Evolutionary conservation across 139 green algal genomes (phyloP).

Genomic region (Auxenochlorella pyrenoidosa): DNA sequence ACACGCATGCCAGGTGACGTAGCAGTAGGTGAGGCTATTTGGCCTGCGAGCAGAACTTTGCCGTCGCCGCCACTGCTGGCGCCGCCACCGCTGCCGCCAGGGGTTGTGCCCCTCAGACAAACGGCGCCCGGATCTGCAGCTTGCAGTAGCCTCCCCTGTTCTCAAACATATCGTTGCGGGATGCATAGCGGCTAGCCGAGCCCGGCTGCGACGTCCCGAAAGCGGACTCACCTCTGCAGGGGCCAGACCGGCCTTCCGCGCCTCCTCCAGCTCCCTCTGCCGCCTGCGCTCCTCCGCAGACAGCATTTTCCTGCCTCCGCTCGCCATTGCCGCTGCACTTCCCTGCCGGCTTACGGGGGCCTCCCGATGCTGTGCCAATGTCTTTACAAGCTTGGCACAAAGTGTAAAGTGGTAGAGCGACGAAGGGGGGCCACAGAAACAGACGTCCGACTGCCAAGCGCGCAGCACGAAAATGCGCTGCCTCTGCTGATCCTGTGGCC

Average conservation of each 20-base stretch:
- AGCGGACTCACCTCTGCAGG: constrained; percentile 72
- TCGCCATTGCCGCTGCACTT: neutral
- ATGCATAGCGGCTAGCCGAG: neutral
- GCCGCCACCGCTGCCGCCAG: neutral
- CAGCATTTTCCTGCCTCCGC: constrained; percentile 16
- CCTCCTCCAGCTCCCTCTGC: constrained; percentile 93
- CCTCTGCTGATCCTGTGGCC: neutral
- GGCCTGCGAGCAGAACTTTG: no score
- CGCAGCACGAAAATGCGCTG: neutral
- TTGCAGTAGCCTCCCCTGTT: neutral
- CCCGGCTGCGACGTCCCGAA: neutral
- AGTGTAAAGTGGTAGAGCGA: neutral
- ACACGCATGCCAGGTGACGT: no score
- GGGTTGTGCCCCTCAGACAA: neutral
- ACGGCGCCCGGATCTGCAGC: neutral
- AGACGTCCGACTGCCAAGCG: no score
- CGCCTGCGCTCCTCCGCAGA: constrained; percentile 44
- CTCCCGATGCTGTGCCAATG: neutral
- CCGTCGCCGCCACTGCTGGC: no score
- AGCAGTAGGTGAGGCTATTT: no score
- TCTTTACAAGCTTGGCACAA: neutral
- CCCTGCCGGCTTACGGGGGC: neutral
- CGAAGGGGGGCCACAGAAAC: neutral
- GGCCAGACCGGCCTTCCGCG: constrained; percentile 94
- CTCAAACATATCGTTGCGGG: neutral